Conservation (phyloP, 805 yeast genomes). For the Teunomyces gatunensis region DNA sequence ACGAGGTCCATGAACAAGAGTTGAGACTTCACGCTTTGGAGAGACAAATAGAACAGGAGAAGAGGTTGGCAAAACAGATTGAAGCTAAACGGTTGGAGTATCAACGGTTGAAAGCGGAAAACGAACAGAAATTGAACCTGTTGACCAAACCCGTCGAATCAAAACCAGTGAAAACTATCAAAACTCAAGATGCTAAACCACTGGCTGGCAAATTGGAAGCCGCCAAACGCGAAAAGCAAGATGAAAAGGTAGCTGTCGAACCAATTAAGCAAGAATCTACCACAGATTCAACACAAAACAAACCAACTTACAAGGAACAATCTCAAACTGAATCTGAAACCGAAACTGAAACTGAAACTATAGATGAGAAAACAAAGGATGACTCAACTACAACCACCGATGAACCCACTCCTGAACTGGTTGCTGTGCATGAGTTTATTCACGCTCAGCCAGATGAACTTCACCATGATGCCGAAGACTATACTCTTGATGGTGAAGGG, state of each 20-base stretch:
- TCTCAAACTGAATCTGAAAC: background rate
- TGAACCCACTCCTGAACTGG: background rate
- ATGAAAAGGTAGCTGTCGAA: background rate
- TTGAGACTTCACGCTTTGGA: constrained; percentile 26
- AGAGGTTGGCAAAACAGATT: constrained; percentile 33
- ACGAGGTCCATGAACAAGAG: constrained; percentile 25
- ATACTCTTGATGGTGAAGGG: constrained; percentile 4
- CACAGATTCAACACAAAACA: background rate
- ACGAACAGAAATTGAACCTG: constrained; percentile 22
- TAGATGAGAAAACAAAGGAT: too few species aligned
- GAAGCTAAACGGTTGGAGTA: constrained; percentile 38
- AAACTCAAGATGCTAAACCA: background rate
- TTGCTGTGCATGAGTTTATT: background rate
- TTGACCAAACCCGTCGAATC: background rate
- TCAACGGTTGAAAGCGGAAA: constrained; percentile 28
- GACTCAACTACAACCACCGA: background rate
- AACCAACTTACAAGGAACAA: background rate
- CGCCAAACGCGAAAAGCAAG: background rate
- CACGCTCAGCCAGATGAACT: constrained; percentile 1
- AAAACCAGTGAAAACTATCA: background rate
- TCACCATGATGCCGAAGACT: constrained; percentile 9
- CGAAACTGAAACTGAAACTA: too few species aligned
- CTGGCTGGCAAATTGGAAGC: background rate
- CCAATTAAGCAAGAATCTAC: background rate
- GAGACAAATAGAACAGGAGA: constrained; percentile 39